These are phyloP conservation scores for Colletotrichum paranaense DNA, from an alignment of 2,329 filamentous ascomycete species.

Conservation along the genomic window DNA sequence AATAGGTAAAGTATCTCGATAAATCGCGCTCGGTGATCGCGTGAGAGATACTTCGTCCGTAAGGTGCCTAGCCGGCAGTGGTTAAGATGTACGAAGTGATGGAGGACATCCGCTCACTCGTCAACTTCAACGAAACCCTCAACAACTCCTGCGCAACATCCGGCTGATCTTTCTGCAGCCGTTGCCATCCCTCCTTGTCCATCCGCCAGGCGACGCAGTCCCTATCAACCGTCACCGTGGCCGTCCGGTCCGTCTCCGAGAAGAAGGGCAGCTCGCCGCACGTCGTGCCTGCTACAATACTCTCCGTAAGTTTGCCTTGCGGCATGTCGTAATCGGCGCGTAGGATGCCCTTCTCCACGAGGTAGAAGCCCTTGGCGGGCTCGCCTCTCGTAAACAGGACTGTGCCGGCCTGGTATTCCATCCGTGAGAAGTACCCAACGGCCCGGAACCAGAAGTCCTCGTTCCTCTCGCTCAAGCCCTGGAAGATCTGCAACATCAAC, in stretches of 20 bases:
- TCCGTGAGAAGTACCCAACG: constrained; percentile 78
- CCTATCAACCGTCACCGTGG: constrained; percentile 85
- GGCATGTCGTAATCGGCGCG: constrained; percentile 91
- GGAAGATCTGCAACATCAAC: constrained; percentile 95
- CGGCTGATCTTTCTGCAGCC: constrained; percentile 76
- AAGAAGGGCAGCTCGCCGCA: constrained; percentile 98
- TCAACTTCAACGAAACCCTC: constrained; percentile 90
- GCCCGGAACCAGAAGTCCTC: constrained; percentile 96
- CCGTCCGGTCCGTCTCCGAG: constrained; percentile 86
- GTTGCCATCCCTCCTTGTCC: constrained; percentile 76
- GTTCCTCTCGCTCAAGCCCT: constrained; percentile 84
- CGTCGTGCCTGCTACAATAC: constrained; percentile 92
- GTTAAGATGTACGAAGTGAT: constrained; percentile 69
- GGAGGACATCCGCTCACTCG: constrained; percentile 87
- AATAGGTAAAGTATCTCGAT: background rate
- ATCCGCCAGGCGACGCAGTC: constrained; percentile 88
- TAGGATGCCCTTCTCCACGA: constrained; percentile 89
- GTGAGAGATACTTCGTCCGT: background rate
- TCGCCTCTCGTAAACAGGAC: constrained; percentile 85
- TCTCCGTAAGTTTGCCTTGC: constrained; percentile 89
- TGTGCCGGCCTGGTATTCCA: constrained; percentile 75
- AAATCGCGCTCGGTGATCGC: background rate
- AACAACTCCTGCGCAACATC: constrained; percentile 87
- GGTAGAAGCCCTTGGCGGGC: constrained; percentile 84
- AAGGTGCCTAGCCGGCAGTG: constrained; percentile 54